Conservation (phyloP, 2,329 filamentous ascomycete genomes). For the Epichloe hybrida region DNA sequence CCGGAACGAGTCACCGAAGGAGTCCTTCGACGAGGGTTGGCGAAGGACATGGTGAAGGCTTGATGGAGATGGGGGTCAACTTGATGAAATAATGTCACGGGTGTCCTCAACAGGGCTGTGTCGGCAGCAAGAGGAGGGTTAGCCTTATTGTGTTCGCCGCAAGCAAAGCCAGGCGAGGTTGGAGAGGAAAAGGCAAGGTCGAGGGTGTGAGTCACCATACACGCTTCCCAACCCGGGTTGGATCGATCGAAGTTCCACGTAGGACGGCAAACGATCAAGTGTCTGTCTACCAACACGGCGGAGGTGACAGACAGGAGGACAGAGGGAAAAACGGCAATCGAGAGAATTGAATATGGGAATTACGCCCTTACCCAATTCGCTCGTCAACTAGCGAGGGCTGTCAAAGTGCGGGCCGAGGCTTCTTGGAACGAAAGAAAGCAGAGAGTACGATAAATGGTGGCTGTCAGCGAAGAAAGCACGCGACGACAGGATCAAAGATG, state of each 20-base stretch:
- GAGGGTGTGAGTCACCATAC: conserved; percentile 1
- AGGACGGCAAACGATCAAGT: background rate
- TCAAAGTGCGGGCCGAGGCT: background rate
- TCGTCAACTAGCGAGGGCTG: background rate
- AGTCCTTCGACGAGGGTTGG: conserved; percentile 34
- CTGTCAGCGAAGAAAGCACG: background rate
- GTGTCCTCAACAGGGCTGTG: conserved; percentile 1
- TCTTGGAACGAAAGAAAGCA: background rate
- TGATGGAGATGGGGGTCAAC: background rate
- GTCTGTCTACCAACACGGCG: background rate
- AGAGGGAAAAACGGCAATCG: background rate
- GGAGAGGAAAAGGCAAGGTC: background rate
- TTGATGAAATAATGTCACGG: background rate
- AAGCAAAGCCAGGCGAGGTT: conserved; percentile 1
- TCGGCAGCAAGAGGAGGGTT: background rate
- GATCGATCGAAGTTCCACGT: background rate
- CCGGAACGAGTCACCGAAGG: conserved; percentile 28
- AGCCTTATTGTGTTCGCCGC: background rate
- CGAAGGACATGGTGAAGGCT: conserved; percentile 29
- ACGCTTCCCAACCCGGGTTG: background rate
- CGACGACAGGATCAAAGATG: background rate
- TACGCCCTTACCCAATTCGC: background rate
- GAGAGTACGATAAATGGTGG: background rate
- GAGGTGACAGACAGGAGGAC: background rate
- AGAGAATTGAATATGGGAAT: background rate